Base-by-base conservation (phyloP, 495 filamentous ascomycete genomes). In the Podospora appendiculata region DNA sequence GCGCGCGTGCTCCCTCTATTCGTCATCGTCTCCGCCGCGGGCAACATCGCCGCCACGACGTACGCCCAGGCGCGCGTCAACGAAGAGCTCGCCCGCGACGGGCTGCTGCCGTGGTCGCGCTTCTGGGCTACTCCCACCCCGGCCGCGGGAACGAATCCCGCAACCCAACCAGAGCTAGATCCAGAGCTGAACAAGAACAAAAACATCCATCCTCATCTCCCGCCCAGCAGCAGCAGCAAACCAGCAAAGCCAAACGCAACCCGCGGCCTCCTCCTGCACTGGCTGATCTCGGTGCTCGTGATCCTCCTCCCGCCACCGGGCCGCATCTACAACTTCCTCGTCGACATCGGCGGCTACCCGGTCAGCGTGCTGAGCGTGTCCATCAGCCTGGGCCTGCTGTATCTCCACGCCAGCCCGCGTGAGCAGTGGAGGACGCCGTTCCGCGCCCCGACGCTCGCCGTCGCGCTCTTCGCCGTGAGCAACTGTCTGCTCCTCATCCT, bases 61-160 rank as follows among this genome's bases (percentile, higher is more conserved):
- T 73, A 73, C 46, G 72, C 70, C 1, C 65, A 87, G 70, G 79
- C 84, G 5, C 76, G 84, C 4, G 64, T 87, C 17, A 87, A 86
- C 56, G 80, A 86, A 66, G 84, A 87, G 64, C 74, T 87, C 10
- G 84, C 81, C 19, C 74, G 77, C 36, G 80, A 85, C 63, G 84
- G 83, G 0, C 75, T 88, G 51, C 67, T 88, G 4, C 84, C 84
- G 1, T 81, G 70, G 55, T 72, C 80, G 12, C 62, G 62, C 8
- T 55, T 76, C 13, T 70, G 84, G 16, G 40, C 14, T 13, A 41
- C 45, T 3, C n/a, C n/a, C n/a, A n/a, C n/a, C n/a, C n/a, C n/a
- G n/a, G n/a, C n/a, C n/a, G n/a, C n/a, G n/a, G n/a, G n/a, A n/a
- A n/a, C n/a, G n/a, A n/a, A n/a, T n/a, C n/a, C n/a, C n/a, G n/a